Conservation (phyloP, 768 basidiomycete species). For the Peribolospora kevripleyi region DNA sequence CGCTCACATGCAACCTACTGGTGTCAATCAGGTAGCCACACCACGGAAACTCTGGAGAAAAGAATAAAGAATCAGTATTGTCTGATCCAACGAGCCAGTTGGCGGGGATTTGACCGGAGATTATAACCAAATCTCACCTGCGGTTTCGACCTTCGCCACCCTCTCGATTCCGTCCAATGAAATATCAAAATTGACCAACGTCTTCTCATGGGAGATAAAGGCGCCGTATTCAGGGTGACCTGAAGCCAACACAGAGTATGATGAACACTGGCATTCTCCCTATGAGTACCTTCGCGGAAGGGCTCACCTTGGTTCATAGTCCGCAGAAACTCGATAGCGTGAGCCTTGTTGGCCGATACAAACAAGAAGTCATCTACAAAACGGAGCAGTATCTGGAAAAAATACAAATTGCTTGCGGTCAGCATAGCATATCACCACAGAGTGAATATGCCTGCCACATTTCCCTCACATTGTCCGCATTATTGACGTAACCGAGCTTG, state of each 20-base stretch:
- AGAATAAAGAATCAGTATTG: not conserved
- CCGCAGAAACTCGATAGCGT: constrained; percentile 44
- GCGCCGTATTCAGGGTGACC: constrained; percentile 63
- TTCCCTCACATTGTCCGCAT: constrained; percentile 36
- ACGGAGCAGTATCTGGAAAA: constrained; percentile 44
- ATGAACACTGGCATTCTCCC: not conserved
- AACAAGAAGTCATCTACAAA: constrained; percentile 89
- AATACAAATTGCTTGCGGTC: not conserved
- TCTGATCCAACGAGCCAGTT: constrained; percentile 20
- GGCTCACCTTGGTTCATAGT: constrained; percentile 45
- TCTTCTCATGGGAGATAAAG: constrained; percentile 68
- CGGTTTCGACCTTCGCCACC: constrained; percentile 19
- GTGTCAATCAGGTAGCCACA: constrained; percentile 68
- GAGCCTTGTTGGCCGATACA: constrained; percentile 38
- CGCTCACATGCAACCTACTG: constrained; percentile 46
- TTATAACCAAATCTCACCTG: not conserved
- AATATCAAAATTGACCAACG: constrained; percentile 56
- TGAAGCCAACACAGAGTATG: not conserved
- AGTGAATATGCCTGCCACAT: not conserved
- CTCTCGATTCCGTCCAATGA: constrained; percentile 14
- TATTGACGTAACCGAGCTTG: constrained; percentile 28
- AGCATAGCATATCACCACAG: not conserved
- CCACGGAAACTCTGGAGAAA: constrained; percentile 56
- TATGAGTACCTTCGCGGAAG: too few species aligned
- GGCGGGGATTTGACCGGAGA: constrained; percentile 27